Evolutionary conservation across 2,329 filamentous ascomycete species (phyloP), one percentile per base, ranked within the genome.

Genomic region (Madurella fahalii): DNA sequence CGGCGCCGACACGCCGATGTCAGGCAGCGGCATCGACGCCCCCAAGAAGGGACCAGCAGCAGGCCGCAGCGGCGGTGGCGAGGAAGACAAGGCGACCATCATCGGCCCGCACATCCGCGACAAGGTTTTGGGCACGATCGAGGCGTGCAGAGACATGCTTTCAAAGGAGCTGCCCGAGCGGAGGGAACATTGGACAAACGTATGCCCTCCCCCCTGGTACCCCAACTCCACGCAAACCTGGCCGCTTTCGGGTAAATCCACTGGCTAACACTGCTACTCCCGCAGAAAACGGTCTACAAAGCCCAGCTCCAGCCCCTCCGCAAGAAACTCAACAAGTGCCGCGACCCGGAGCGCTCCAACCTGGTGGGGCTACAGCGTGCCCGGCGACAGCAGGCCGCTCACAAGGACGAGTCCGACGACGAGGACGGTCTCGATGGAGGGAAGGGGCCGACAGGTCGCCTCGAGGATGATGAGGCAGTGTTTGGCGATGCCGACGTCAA

Each of bases 311-410:
- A 71, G 69, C 61, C 74, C 49, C 70, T 79, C 20, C 77, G 84
- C 61, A 81, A 81, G 41, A 91, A 90, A 67, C 74, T 92, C n/a
- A 83, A 81, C 57, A 82, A 79, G 62, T 92, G 88, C 62, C 77
- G 85, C 54, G 88, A 93, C 64, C 87, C 88, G 0, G 85, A 89
- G 62, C 83, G 88, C 53, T 82, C 80, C 42, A 86, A 92, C 68
- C 70, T 92, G 3, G 84, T 90, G 16, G 84, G 83, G 46, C 72
- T 88, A 48, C 85, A 89, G 63, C 79, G 80, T 59, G 81, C 83
- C 17, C 79, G 85, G 63, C 82, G 82, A 46, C 80, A 84, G 63
- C 73, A 78, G 56, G 72, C 71, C 1, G 57, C 65, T 42, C 71
- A 73, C 43, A 72, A 71, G 50, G 72, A 72, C 39, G 74, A 69